phyloP scores from a whole-genome alignment of 2,329 filamentous ascomycete genomes.

The Coniochaeta hoffmannii region DNA sequence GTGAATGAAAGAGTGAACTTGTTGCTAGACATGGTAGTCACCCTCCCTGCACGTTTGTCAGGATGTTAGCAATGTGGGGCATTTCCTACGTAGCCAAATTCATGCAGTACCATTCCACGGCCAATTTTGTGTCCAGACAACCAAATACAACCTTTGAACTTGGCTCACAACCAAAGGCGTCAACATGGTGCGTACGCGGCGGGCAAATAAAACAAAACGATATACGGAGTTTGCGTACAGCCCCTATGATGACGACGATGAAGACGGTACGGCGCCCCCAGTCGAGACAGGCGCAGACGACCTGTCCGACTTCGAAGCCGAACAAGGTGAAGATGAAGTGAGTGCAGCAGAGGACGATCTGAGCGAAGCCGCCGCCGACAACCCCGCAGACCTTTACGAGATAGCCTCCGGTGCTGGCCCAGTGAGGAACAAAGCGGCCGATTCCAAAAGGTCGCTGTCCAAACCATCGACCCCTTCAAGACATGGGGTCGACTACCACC shows the following conservation, averaged over 20 bases:
- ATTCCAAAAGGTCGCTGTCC: neutral
- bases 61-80: no score
- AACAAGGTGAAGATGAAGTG: slow-evolving; percentile 13
- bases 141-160: neutral
- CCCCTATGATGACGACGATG: slow-evolving; percentile 27
- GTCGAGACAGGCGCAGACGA: slow-evolving; percentile 12
- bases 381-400: neutral
- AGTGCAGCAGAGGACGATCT: neutral
- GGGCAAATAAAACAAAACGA: slow-evolving; percentile 26
- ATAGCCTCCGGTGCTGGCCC: neutral
- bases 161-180: neutral
- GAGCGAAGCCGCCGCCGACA: neutral
- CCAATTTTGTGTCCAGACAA: neutral
- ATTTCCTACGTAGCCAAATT: no score
- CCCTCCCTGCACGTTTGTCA: no score
- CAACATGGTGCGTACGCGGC: slow-evolving; percentile 27
- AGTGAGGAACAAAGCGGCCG: no score
- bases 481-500: slow-evolving; percentile 17
- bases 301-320: slow-evolving; percentile 13
- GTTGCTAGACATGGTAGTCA: no score
- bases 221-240: slow-evolving; percentile 26
- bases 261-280: slow-evolving; percentile 7
- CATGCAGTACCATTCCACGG: neutral
- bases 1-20: no score
- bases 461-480: neutral